Base-by-base conservation (phyloP, 1,284 basidiomycete genomes). In the Ceratobasidium sp. region DNA sequence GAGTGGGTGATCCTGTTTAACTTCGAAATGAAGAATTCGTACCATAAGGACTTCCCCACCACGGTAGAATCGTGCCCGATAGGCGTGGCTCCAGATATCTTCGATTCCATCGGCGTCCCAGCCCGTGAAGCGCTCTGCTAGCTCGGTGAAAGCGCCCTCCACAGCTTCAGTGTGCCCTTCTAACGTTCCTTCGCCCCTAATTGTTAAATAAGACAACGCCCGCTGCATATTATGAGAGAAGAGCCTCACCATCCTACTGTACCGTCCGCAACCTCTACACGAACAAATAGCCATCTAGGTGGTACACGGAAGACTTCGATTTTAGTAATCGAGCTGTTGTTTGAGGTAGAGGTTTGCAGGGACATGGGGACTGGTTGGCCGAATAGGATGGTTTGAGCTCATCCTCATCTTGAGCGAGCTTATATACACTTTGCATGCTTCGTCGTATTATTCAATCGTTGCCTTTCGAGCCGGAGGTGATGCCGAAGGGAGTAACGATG, bases 161-260 rank as follows among this genome's bases (percentile, higher is more conserved):
- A 94, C 89, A 3, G 93, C 92, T 84, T 94, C 92, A 4, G 92
- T 92, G 81, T 94, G 91, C 7, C 91, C 91, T 83, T 92, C 91
- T 17, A 92, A 86, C 0, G 90, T 91, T 46, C 86, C 89, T 84
- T 91, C 91, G 7, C 90, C 90, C 90, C 75, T 77, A 20, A 26
- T 20, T 13, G n/a, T 38, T 13, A 44, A 28, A 10, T 33, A 33
- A 50, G 46, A 65, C 50, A 17, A n/a, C 17, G 7, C 57, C 33
- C 81, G 80, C 23, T 28, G 38, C 13, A 50, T 84, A 85, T 75
- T 86, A 84, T 6, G 86, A 82, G 0, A 85, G 86, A 5, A 50
- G 83, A 84, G 75, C 86, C 86, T 74, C 85, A 86, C 87, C 93
- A 94, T 40, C 93, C 93, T 38, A 94, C 87, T 46, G 91, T 85